Conservation (phyloP, 139 green algal genomes). For the Mesotaenium endlicherianum region DNA sequence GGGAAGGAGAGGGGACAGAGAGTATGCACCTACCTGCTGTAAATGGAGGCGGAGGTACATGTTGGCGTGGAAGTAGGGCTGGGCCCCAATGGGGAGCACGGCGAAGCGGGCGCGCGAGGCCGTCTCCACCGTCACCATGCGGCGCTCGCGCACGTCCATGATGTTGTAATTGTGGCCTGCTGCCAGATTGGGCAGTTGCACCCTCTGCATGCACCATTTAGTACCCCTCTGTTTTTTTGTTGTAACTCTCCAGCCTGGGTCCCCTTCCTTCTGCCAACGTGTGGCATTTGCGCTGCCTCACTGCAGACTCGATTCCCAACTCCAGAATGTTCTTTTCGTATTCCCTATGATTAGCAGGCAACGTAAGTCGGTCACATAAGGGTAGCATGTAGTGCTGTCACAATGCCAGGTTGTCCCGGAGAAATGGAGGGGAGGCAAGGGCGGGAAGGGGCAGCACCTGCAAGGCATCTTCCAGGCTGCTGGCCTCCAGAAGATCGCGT, state of each 20-base stretch:
- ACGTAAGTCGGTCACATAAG: background rate
- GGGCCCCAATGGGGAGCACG: slow-evolving; percentile 28
- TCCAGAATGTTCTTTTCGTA: too few species aligned
- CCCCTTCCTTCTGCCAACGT: too few species aligned
- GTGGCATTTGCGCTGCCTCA: too few species aligned
- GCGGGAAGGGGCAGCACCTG: slow-evolving; percentile 25
- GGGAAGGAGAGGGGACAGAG: background rate
- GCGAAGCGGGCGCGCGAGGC: slow-evolving; percentile 29
- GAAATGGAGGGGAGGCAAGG: too few species aligned
- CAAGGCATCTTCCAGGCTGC: slow-evolving; percentile 21
- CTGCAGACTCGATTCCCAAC: too few species aligned
- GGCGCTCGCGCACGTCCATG: slow-evolving; percentile 18
- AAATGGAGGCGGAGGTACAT: slow-evolving; percentile 27
- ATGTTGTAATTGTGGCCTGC: slow-evolving; percentile 49
- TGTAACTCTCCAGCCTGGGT: too few species aligned
- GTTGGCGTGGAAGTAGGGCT: slow-evolving; percentile 42
- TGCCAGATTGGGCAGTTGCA: background rate
- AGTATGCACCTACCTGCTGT: slow-evolving; percentile 5
- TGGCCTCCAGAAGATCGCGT: slow-evolving; percentile 33
- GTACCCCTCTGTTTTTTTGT: too few species aligned
- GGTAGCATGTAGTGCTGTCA: too few species aligned
- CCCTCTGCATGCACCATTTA: too few species aligned
- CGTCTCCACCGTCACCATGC: slow-evolving; percentile 47
- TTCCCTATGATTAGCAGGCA: background rate
- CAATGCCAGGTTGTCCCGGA: too few species aligned